phyloP scores from a whole-genome alignment of 1,139 yeast genomes.

The Geotrichum fermentans region DNA sequence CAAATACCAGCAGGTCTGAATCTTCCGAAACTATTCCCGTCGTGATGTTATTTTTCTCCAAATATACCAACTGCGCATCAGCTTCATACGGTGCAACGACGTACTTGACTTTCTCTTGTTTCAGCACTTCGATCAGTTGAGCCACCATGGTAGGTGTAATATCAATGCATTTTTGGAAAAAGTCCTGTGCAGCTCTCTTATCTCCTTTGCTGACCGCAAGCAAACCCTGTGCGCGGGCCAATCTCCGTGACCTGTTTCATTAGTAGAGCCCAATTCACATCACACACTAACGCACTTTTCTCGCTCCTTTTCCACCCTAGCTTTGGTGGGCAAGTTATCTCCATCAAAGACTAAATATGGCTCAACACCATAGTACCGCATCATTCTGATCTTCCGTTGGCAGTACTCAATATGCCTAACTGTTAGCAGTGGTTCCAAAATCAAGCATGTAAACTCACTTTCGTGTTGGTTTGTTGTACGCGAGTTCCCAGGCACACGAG shows the following conservation, averaged over 20 bases:
- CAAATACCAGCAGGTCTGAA: slow-evolving; percentile 87
- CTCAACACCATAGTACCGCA: slow-evolving; percentile 59
- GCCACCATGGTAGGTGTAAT: slow-evolving; percentile 92
- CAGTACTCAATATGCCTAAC: slow-evolving; percentile 45
- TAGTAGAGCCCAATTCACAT: background rate
- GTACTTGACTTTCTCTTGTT: slow-evolving; percentile 54
- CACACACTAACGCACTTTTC: slow-evolving; percentile 28
- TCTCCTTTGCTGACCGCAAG: slow-evolving; percentile 51
- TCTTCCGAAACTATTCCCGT: slow-evolving; percentile 92
- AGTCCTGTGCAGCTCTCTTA: slow-evolving; percentile 56
- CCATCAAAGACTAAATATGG: slow-evolving; percentile 96
- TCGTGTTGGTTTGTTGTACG: slow-evolving; percentile 63
- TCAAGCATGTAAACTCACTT: slow-evolving; percentile 39
- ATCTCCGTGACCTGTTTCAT: slow-evolving; percentile 42
- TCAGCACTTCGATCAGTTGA: slow-evolving; percentile 66
- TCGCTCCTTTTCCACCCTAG: slow-evolving; percentile 66
- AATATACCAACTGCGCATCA: slow-evolving; percentile 91
- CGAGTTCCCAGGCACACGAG: slow-evolving; percentile 80
- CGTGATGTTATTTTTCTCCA: slow-evolving; percentile 69
- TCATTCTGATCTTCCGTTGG: slow-evolving; percentile 59
- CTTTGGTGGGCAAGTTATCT: slow-evolving; percentile 74
- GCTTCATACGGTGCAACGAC: slow-evolving; percentile 98
- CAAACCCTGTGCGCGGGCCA: slow-evolving; percentile 43
- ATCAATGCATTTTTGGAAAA: slow-evolving; percentile 73
- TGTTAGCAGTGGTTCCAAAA: background rate